Evolutionary conservation across 768 basidiomycete species (phyloP).

Genomic region (Boletus vermiculosoides): DNA sequence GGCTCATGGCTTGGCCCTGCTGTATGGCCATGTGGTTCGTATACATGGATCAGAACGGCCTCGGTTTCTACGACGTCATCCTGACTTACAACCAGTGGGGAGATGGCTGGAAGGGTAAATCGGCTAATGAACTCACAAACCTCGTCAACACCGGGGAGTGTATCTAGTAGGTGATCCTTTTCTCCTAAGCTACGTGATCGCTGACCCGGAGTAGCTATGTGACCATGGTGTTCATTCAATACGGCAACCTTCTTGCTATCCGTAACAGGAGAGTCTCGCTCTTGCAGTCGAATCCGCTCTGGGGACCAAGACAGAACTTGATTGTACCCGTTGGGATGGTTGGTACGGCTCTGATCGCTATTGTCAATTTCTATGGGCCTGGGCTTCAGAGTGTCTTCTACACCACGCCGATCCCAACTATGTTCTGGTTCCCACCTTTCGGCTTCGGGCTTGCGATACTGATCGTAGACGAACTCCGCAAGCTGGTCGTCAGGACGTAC

Average conservation of each 20-base stretch:
- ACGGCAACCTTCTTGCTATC: conserved; percentile 41
- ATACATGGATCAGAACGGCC: conserved; percentile 39
- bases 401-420: conserved; percentile 43
- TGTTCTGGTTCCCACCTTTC: conserved; percentile 51
- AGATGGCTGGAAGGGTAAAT: conserved; percentile 36
- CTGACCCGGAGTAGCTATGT: conserved; percentile 37
- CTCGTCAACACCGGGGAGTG: conserved; percentile 46
- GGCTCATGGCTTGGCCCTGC: conserved; percentile 46
- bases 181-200: background rate
- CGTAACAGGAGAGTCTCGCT: conserved; percentile 46
- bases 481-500: conserved; percentile 43
- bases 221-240: conserved; percentile 48
- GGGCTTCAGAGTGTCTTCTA: conserved; percentile 44
- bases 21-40: conserved; percentile 44
- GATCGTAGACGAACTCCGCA: conserved; percentile 43
- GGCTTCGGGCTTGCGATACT: conserved; percentile 42
- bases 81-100: conserved; percentile 42
- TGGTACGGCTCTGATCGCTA: conserved; percentile 42
- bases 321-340: conserved; percentile 39
- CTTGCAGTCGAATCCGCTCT: conserved; percentile 43
- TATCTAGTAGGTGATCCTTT: conserved; percentile 38
- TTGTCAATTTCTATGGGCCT: conserved; percentile 44
- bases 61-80: conserved; percentile 38
- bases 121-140: conserved; percentile 27
- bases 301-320: conserved; percentile 47